Percentiles rank a stretch among this genome's conserved stretches.
These are phyloP conservation scores for Mycena alexandri DNA, from an alignment of 768 basidiomycete species.

Conservation along the genomic window DNA sequence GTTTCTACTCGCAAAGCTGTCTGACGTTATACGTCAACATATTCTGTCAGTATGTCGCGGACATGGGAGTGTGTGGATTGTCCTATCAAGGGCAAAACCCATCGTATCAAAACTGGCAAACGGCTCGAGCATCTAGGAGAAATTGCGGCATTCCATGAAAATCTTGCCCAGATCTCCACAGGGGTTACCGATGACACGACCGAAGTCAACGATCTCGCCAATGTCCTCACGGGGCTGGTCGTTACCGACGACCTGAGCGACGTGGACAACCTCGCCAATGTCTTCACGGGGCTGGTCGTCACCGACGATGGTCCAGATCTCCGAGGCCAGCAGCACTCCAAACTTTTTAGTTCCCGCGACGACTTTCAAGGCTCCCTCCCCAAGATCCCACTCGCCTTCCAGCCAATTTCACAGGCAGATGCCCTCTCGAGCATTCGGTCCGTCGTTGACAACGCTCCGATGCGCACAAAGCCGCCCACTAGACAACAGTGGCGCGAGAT, in stretches of 20 bases:
- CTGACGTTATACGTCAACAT: conserved; percentile 5
- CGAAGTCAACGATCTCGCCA: background rate
- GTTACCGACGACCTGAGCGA: background rate
- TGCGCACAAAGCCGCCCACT: conserved; percentile 19
- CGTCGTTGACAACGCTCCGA: background rate
- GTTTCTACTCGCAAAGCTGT: background rate
- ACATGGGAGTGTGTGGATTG: conserved; percentile 22
- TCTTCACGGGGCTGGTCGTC: conserved; percentile 18
- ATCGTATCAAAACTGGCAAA: background rate
- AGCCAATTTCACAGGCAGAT: conserved; percentile 20
- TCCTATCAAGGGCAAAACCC: conserved; percentile 23
- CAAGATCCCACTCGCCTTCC: conserved; percentile 2
- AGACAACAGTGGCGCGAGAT: conserved; percentile 26
- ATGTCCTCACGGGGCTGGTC: too few relatives aligned
- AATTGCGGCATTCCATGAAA: too few relatives aligned
- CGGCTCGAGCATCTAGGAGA: too few relatives aligned
- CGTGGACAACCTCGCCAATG: conserved; percentile 4
- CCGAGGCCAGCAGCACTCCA: conserved; percentile 31
- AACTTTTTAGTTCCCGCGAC: conserved; percentile 30
- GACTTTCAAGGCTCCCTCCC: conserved; percentile 24
- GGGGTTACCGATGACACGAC: background rate
- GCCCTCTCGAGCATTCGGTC: conserved; percentile 23
- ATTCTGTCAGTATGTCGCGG: conserved; percentile 11
- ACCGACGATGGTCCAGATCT: conserved; percentile 27
- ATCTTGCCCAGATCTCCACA: too few relatives aligned